Percentiles rank a stretch among this genome's conserved stretches.
phyloP scores from a whole-genome alignment of 768 basidiomycete species.

The Auriscalpium vulgare region DNA sequence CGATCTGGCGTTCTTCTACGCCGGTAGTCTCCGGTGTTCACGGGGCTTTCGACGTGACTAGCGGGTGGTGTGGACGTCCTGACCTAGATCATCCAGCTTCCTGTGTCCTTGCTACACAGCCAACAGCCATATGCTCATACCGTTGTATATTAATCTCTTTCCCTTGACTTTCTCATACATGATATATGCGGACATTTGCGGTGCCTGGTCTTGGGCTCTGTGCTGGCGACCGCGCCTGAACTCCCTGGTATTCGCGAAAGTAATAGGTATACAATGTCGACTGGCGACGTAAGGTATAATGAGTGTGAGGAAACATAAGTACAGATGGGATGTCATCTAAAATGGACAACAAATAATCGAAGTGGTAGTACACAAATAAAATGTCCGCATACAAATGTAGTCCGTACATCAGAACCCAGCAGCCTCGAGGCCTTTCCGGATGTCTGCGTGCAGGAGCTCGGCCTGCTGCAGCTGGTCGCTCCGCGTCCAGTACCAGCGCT shows the following conservation, averaged over 20 bases:
- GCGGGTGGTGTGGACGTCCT: background rate
- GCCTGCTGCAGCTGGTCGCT: constrained; percentile 53
- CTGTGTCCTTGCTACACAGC: constrained; percentile 1
- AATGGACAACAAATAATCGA: background rate
- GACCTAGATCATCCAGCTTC: background rate
- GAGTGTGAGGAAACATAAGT: background rate
- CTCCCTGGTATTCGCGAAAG: no score
- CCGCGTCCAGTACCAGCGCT: constrained; percentile 47
- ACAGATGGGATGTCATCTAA: background rate
- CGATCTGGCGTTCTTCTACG: background rate
- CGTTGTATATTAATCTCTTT: constrained; percentile 20
- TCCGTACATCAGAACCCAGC: constrained; percentile 47
- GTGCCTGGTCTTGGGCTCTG: no score
- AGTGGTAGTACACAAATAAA: no score
- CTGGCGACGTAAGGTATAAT: background rate
- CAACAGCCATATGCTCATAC: constrained; percentile 5
- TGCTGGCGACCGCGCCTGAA: no score
- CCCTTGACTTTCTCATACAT: constrained; percentile 33
- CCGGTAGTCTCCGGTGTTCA: background rate
- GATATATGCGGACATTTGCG: constrained; percentile 21
- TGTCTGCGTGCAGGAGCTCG: constrained; percentile 55
- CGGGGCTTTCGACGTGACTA: background rate
- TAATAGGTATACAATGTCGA: background rate
- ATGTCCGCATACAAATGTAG: background rate
- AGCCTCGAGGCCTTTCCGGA: constrained; percentile 57